phyloP scores from a whole-genome alignment of 78 protist genomes.

The Dictyostelium firmibasis region DNA sequence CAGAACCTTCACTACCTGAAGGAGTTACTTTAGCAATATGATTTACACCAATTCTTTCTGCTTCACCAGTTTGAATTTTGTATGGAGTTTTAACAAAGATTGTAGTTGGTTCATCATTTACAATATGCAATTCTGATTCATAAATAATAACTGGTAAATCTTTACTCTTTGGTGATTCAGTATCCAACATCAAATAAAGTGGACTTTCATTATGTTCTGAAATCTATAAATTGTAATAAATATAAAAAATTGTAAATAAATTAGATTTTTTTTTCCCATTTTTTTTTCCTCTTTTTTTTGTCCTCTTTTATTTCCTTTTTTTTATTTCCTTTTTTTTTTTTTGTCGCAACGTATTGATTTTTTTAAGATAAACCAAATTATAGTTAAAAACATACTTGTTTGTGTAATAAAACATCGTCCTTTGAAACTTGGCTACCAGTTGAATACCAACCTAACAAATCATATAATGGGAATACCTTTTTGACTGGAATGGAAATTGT shows the following conservation, averaged over 20 bases:
- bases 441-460: slow-evolving; percentile 88
- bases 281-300: no score
- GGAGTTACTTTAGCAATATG: slow-evolving; percentile 87
- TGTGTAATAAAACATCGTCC: slow-evolving; percentile 74
- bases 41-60: slow-evolving; percentile 89
- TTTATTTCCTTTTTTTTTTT: not conserved
- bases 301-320: no score
- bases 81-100: slow-evolving; percentile 54
- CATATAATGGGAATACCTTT: slow-evolving; percentile 86
- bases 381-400: slow-evolving; percentile 17
- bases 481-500: slow-evolving; percentile 61
- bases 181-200: slow-evolving; percentile 82
- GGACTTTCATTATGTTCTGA: slow-evolving; percentile 82
- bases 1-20: slow-evolving; percentile 67
- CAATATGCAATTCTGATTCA: slow-evolving; percentile 85
- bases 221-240: no score
- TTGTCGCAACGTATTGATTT: no score
- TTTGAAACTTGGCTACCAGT: slow-evolving; percentile 60
- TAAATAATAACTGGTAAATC: slow-evolving; percentile 81
- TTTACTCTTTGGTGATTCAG: slow-evolving; percentile 4
- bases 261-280: no score
- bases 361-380: not conserved
- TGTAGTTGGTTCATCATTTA: slow-evolving; percentile 72
- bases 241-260: not conserved
- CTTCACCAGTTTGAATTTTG: slow-evolving; percentile 83